Conservation (phyloP, 75 land plant genomes). For the Sequoia sempervirens region DNA sequence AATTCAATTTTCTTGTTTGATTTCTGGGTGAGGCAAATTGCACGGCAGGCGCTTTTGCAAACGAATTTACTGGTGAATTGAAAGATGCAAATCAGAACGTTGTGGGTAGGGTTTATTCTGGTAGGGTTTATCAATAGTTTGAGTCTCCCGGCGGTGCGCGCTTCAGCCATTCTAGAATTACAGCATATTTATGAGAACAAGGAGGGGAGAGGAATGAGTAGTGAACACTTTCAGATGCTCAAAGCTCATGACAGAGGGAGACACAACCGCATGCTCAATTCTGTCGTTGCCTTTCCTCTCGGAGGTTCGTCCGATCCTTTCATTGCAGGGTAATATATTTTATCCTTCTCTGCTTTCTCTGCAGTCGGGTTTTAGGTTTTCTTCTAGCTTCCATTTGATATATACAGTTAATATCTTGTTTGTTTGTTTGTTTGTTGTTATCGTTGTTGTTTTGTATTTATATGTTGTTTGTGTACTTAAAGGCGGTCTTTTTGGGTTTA, state of each 20-base stretch:
- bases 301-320: constrained; percentile 31
- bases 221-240: constrained; percentile 24
- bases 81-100: background rate
- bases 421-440: background rate
- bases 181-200: constrained; percentile 26
- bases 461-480: background rate
- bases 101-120: background rate
- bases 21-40: background rate
- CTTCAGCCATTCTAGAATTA: constrained; percentile 15
- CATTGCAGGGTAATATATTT: constrained; percentile 20
- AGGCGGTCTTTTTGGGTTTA: background rate
- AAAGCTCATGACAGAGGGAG: constrained; percentile 32
- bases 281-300: constrained; percentile 39
- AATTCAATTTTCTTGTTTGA: too few species aligned
- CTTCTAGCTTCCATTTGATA: background rate
- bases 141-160: background rate
- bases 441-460: background rate
- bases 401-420: background rate
- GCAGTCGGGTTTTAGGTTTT: background rate
- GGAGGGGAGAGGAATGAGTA: constrained; percentile 23
- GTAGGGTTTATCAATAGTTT: background rate
- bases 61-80: background rate
- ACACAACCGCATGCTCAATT: constrained; percentile 29
- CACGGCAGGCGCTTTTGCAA: background rate
- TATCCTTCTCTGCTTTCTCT: background rate